Conservation (phyloP, 768 basidiomycete genomes). For the Mycena kentingensis region DNA sequence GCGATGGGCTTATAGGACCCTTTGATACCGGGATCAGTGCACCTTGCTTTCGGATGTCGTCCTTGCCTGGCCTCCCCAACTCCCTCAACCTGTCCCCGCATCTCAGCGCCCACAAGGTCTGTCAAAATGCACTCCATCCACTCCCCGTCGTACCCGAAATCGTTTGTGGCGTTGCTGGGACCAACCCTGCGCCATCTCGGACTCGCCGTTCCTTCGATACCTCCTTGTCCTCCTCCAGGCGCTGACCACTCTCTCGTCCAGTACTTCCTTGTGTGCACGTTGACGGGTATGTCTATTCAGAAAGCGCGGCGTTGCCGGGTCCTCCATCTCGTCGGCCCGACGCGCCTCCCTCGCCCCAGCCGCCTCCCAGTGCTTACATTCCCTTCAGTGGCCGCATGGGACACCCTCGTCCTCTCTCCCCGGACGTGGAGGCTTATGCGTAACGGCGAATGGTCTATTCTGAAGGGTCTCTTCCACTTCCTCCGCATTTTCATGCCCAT, state of each 20-base stretch:
- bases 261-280: constrained; percentile 86
- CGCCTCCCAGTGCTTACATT: too few relatives aligned
- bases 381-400: constrained; percentile 92
- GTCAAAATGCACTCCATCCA: too few relatives aligned
- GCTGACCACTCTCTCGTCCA: not conserved
- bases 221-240: not conserved
- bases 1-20: too few relatives aligned
- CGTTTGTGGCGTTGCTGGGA: too few relatives aligned
- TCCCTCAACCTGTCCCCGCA: constrained; percentile 77
- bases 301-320: too few relatives aligned
- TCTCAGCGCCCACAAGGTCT: constrained; percentile 78
- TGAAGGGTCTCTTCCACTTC: constrained; percentile 78
- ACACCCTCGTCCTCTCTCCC: constrained; percentile 81
- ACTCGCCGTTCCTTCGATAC: not conserved
- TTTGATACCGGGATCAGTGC: too few relatives aligned
- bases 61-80: constrained; percentile 48
- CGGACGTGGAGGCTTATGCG: constrained; percentile 73
- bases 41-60: too few relatives aligned
- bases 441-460: constrained; percentile 67
- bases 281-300: too few relatives aligned
- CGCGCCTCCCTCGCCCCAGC: too few relatives aligned
- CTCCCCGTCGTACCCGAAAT: too few relatives aligned
- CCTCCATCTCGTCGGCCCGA: too few relatives aligned
- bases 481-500: constrained; percentile 75
- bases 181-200: too few relatives aligned